Percentiles rank a stretch among this genome's conserved stretches.
Evolutionary conservation across 257 asterid genomes (phyloP).

Genomic region (Penstemon davidsonii): DNA sequence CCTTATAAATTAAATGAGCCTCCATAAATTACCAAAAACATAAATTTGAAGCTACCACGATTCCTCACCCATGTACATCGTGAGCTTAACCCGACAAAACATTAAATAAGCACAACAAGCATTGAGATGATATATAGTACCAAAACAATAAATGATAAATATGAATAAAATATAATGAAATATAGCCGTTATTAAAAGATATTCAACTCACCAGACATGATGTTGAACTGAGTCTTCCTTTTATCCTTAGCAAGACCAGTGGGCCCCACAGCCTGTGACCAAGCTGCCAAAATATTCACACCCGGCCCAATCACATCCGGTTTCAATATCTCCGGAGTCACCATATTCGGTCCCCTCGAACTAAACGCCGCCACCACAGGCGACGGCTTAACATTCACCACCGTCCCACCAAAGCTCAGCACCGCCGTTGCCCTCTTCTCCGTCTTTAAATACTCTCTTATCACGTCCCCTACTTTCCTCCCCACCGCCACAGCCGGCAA

Average conservation of each 20-base stretch:
- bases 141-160: neutral
- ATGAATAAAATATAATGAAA: constrained; percentile 3
- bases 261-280: constrained; percentile 47
- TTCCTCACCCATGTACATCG: too few species aligned
- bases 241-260: constrained; percentile 39
- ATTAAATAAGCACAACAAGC: too few species aligned
- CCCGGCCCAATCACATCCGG: constrained; percentile 73
- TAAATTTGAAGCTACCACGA: too few species aligned
- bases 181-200: constrained; percentile 27
- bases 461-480: constrained; percentile 43
- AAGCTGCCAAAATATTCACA: constrained; percentile 55
- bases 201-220: constrained; percentile 47
- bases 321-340: constrained; percentile 58
- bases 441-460: constrained; percentile 41
- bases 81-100: too few species aligned
- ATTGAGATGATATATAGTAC: too few species aligned
- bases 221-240: constrained; percentile 43
- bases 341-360: constrained; percentile 60
- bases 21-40: too few species aligned
- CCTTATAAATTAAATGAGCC: too few species aligned
- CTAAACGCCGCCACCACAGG: constrained; percentile 73
- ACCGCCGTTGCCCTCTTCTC: constrained; percentile 39
- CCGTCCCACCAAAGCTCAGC: constrained; percentile 54
- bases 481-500: constrained; percentile 65
- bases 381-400: constrained; percentile 63